Base-by-base conservation (phyloP, 768 basidiomycete genomes). In the Suillus subalutaceus region DNA sequence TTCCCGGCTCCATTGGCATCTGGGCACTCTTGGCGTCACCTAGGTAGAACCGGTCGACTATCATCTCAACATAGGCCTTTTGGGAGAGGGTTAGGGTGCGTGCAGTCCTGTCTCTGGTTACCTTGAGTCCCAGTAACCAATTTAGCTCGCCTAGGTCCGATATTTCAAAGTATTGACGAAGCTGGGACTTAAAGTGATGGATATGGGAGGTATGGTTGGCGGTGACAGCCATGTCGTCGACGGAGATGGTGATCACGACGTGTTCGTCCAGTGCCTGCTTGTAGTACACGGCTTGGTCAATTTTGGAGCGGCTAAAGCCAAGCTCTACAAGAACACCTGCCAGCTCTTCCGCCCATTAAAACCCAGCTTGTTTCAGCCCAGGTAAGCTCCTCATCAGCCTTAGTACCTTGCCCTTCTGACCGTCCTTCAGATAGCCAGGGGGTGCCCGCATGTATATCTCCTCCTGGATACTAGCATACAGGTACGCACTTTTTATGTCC, bases 381-480 rank as follows among this genome's bases (percentile, higher is more conserved):
- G 84, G 84, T 8, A 84, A 66, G 74, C 70, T 26, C 70, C 68
- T 0, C 61, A 43, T 0, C 78, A 70, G 10, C 62, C 56, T 65
- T 72, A 73, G 20, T 72, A 72, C 67, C 63, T 75, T 71, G 13
- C 74, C 65, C 6, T 2, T n/a, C 30, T 77, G 73, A 5, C 72
- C 40, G 4, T 44, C 64, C 9, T 38, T 62, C 5, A 62, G 46
- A 53, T 74, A 81, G 0, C 77, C 73, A 0, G 70, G 68, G 0
- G 81, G 81, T 63, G 79, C 77, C 1, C 58, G 0, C 76, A 83
- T 80, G 53, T 78, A 83, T 0, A 83, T 79, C 13, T 68, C 69
- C 61, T 81, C 81, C 5, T 65, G 48, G n/a, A 65, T 60, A 32
- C 66, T 62, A 4, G 68, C 71, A 50, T 72, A 55, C 0, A 72